These are phyloP conservation scores for Pichia sp. DNA, from an alignment of 1,139 yeast species.

Conservation along the genomic window DNA sequence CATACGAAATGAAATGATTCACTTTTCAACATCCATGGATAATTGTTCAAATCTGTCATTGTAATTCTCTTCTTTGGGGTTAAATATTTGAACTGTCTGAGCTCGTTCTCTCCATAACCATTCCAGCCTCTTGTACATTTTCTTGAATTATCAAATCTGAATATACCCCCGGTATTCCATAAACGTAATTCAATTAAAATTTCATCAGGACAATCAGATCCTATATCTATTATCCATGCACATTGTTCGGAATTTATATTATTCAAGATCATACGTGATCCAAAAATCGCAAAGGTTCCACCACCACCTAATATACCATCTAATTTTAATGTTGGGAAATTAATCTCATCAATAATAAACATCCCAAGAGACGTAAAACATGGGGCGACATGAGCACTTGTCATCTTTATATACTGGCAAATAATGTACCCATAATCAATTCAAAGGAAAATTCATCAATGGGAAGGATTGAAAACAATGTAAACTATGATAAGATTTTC, in stretches of 20 bases:
- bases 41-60: constrained; percentile 47
- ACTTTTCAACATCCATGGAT: constrained; percentile 35
- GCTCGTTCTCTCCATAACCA: constrained; percentile 57
- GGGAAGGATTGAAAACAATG: too few relatives aligned
- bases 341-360: constrained; percentile 89
- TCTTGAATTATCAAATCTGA: constrained; percentile 46
- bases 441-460: too few relatives aligned
- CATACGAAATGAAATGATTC: constrained; percentile 67
- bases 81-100: constrained; percentile 48
- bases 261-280: constrained; percentile 55
- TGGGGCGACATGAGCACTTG: constrained; percentile 10
- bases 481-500: too few relatives aligned
- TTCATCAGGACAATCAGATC: constrained; percentile 62
- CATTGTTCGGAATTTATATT: constrained; percentile 33
- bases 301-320: constrained; percentile 79
- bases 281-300: constrained; percentile 78
- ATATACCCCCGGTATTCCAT: constrained; percentile 60
- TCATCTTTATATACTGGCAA: too few relatives aligned
- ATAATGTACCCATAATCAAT: too few relatives aligned
- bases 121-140: constrained; percentile 80
- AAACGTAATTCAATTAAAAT: constrained; percentile 41
- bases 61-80: constrained; percentile 63
- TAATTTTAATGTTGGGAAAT: constrained; percentile 43
- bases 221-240: constrained; percentile 73
- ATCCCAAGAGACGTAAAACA: constrained; percentile 68